Conservation (phyloP, 2,329 filamentous ascomycete genomes). For the Triangularia verruculosa region DNA sequence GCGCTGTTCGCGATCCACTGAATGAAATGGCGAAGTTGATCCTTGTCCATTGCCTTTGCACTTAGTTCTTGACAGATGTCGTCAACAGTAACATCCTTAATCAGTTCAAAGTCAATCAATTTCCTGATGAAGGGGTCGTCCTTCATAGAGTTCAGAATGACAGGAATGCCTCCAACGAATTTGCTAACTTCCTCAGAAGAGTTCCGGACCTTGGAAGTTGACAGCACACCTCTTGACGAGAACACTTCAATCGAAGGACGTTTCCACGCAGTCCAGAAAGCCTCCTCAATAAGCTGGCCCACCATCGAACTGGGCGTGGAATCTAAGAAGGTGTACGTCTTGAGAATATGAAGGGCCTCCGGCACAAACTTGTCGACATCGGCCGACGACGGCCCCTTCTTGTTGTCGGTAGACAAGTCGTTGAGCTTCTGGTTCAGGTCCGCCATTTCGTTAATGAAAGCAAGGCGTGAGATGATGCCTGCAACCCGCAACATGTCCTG, state of each 20-base stretch:
- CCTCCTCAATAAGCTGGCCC: constrained; percentile 84
- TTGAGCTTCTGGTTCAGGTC: constrained; percentile 63
- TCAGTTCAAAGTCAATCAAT: constrained; percentile 77
- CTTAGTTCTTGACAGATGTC: constrained; percentile 85
- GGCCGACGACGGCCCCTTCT: constrained; percentile 56
- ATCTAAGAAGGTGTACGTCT: constrained; percentile 83
- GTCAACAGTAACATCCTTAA: constrained; percentile 81
- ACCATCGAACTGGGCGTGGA: constrained; percentile 86
- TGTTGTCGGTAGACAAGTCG: constrained; percentile 30
- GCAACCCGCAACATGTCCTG: constrained; percentile 87
- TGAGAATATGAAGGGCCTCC: constrained; percentile 76
- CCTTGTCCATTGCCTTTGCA: constrained; percentile 72
- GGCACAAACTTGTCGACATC: constrained; percentile 68
- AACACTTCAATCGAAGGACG: constrained; percentile 82
- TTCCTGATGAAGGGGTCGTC: constrained; percentile 74
- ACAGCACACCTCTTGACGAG: constrained; percentile 81
- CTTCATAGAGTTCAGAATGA: constrained; percentile 74
- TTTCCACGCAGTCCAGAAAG: constrained; percentile 90
- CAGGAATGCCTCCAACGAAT: constrained; percentile 86
- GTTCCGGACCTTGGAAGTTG: constrained; percentile 79
- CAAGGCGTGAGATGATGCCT: constrained; percentile 84
- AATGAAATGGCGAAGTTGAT: constrained; percentile 79
- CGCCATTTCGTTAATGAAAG: constrained; percentile 83
- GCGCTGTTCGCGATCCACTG: constrained; percentile 77
- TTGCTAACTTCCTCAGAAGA: constrained; percentile 61